phyloP scores from a whole-genome alignment of 2,329 filamentous ascomycete species.

The Aspergillus chevalieri region DNA sequence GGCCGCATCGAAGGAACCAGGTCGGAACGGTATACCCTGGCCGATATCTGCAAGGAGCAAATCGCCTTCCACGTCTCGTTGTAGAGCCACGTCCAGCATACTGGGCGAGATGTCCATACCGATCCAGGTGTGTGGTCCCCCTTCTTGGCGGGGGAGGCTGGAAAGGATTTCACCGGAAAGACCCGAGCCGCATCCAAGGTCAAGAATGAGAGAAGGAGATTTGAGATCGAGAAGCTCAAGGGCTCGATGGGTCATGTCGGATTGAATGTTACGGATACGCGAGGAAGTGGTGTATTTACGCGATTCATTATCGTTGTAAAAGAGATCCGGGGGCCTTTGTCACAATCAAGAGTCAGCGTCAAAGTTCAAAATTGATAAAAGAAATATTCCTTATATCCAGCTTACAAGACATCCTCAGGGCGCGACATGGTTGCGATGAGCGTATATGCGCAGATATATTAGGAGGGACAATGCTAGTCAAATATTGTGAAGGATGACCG shows the following conservation, averaged over 20 bases:
- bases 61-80: conserved; percentile 87
- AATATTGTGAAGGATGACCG: too few relatives aligned
- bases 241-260: conserved; percentile 87
- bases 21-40: conserved; percentile 87
- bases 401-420: conserved; percentile 87
- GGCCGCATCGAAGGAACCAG: conserved; percentile 88
- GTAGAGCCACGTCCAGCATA: conserved; percentile 95
- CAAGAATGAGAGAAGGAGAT: conserved; percentile 79
- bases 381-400: conserved; percentile 3
- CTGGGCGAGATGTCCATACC: conserved; percentile 91
- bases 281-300: conserved; percentile 96
- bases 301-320: conserved; percentile 93
- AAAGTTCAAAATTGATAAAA: not conserved
- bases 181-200: conserved; percentile 93
- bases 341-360: conserved; percentile 7
- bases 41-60: conserved; percentile 92
- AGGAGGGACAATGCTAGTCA: too few relatives aligned
- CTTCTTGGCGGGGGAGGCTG: conserved; percentile 59
- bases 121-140: conserved; percentile 89
- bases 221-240: conserved; percentile 82
- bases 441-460: not conserved
- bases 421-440: conserved; percentile 71
- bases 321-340: conserved; percentile 80
- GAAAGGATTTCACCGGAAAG: conserved; percentile 92
- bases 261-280: conserved; percentile 91